Evolutionary conservation across 2,329 filamentous ascomycete species (phyloP).

Genomic region (Microdochium trichocladiopsis): DNA sequence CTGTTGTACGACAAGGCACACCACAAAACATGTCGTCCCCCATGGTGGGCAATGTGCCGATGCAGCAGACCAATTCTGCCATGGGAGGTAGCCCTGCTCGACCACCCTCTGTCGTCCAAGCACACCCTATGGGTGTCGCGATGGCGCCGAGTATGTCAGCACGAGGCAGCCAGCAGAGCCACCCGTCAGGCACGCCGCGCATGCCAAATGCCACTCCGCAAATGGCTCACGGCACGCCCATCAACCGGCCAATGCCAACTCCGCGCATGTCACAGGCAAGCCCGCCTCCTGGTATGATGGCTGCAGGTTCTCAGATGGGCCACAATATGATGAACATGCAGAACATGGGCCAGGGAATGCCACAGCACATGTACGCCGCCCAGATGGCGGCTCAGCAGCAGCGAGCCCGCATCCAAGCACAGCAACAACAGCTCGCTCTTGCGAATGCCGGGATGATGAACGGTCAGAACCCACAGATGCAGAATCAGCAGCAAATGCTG

Average conservation of each 20-base stretch:
- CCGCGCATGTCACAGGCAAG: constrained; percentile 58
- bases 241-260: constrained; percentile 44
- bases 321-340: constrained; percentile 47
- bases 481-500: constrained; percentile 31
- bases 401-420: constrained; percentile 14
- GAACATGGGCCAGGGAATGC: constrained; percentile 19
- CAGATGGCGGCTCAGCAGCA: constrained; percentile 40
- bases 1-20: constrained; percentile 55
- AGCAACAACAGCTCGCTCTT: constrained; percentile 17
- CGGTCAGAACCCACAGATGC: constrained; percentile 27
- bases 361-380: constrained; percentile 29
- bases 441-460: constrained; percentile 21
- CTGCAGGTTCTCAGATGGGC: constrained; percentile 47
- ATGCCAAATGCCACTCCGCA: constrained; percentile 56
- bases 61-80: constrained; percentile 60
- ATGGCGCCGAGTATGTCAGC: constrained; percentile 58
- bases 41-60: constrained; percentile 53
- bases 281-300: constrained; percentile 53
- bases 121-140: constrained; percentile 49
- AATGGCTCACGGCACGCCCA: constrained; percentile 52
- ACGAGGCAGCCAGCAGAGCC: constrained; percentile 60
- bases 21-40: constrained; percentile 61
- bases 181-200: constrained; percentile 54
- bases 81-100: constrained; percentile 63
- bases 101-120: constrained; percentile 59